A percentile compares a stretch with the other conserved stretches of the same genome.
phyloP scores from a whole-genome alignment of 176 grass and related monocot genomes.

The Aegilops longissima region DNA sequence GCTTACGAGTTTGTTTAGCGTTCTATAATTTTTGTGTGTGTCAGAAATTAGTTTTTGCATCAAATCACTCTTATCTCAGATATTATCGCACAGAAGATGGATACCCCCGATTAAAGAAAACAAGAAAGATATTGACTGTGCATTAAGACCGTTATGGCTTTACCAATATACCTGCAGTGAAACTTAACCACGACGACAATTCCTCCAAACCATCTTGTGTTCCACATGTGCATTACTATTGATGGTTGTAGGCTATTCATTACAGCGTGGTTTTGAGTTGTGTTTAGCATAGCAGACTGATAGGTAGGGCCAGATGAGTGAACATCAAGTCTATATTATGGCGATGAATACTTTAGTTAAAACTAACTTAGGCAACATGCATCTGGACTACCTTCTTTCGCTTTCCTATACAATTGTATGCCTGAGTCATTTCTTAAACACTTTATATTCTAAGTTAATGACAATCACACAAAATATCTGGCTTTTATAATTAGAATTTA shows the following conservation, averaged over 20 bases:
- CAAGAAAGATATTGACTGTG: neutral
- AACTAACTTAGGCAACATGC: neutral
- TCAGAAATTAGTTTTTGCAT: neutral
- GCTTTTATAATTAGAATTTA: neutral
- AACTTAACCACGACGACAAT: neutral
- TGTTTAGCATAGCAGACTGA: neutral
- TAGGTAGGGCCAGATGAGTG: neutral
- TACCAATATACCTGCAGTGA: neutral
- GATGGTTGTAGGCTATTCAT: neutral
- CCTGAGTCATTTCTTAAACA: conserved; percentile 1
- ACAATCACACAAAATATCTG: neutral
- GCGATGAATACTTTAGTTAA: neutral
- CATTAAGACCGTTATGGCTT: neutral
- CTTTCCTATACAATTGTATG: too few species aligned
- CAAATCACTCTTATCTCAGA: neutral
- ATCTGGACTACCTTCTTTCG: too few species aligned
- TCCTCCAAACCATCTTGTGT: neutral
- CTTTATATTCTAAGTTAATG: neutral
- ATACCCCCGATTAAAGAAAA: neutral
- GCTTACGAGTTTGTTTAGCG: neutral
- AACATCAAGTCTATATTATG: neutral
- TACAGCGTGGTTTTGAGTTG: neutral
- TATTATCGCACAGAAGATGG: neutral
- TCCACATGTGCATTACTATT: neutral
- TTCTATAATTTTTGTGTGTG: neutral